Conservation (phyloP, 75 land plant genomes). For the Larix kaempferi region DNA sequence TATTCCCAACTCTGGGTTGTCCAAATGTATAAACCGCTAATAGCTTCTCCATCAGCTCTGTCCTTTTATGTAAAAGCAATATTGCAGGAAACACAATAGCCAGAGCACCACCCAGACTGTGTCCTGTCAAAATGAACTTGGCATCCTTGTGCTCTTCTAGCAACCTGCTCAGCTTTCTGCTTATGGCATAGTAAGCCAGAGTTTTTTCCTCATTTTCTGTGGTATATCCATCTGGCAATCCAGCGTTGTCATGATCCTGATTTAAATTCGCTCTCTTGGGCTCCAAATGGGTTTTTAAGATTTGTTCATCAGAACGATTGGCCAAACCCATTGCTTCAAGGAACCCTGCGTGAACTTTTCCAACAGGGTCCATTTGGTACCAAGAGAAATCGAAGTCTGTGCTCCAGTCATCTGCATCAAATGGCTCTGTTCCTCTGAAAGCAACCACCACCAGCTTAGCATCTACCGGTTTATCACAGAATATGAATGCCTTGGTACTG, state of each 20-base stretch:
- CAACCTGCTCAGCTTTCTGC: constrained; percentile 11
- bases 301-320: not conserved
- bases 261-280: not conserved
- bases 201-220: constrained; percentile 2
- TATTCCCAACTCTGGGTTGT: constrained; percentile 39
- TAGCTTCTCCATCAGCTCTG: constrained; percentile 18
- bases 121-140: constrained; percentile 33
- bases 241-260: not conserved
- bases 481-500: constrained; percentile 27
- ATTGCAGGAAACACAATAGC: constrained; percentile 32
- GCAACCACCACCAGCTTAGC: constrained; percentile 22
- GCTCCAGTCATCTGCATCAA: constrained; percentile 32
- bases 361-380: constrained; percentile 2
- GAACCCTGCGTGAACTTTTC: constrained; percentile 32
- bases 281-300: not conserved
- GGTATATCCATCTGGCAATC: not conserved
- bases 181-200: constrained; percentile 29
- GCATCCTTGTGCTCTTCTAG: constrained; percentile 27
- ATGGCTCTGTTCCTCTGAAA: constrained; percentile 38
- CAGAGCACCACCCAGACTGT: constrained; percentile 45
- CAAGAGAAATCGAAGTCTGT: constrained; percentile 33
- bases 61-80: constrained; percentile 16
- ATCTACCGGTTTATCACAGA: constrained; percentile 17
- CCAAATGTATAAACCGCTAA: constrained; percentile 38
- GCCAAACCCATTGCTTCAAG: constrained; percentile 33